Evolutionary conservation across 768 basidiomycete species (phyloP).

Genomic region (Boletus speciosus): DNA sequence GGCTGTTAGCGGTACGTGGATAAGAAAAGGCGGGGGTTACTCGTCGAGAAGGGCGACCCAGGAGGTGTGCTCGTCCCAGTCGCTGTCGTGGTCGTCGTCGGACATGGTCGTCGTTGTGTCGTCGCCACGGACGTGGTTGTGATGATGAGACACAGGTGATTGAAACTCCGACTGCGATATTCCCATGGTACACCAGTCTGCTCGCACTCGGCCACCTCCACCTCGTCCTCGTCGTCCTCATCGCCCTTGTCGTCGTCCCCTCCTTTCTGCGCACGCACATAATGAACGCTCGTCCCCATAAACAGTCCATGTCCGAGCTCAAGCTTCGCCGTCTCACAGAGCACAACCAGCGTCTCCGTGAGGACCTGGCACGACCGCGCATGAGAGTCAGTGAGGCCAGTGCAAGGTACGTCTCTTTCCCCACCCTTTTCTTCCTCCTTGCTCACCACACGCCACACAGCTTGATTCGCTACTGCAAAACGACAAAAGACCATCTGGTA

Average conservation of each 20-base stretch:
- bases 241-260: not conserved
- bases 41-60: conserved; percentile 29
- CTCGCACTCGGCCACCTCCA: conserved; percentile 12
- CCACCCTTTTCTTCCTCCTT: not conserved
- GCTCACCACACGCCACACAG: conserved; percentile 38
- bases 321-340: conserved; percentile 91
- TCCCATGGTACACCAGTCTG: conserved; percentile 3
- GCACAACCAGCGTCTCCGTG: conserved; percentile 87
- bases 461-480: conserved; percentile 91
- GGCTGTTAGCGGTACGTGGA: not conserved
- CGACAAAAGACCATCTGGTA: conserved; percentile 86
- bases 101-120: not conserved
- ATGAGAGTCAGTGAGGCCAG: conserved; percentile 90
- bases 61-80: conserved; percentile 30
- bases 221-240: conserved; percentile 2
- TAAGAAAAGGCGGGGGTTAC: conserved; percentile 4
- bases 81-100: not conserved
- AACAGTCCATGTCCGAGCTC: conserved; percentile 97
- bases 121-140: not conserved
- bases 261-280: conserved; percentile 12
- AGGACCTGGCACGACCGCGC: conserved; percentile 87
- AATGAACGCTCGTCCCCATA: conserved; percentile 77
- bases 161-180: conserved; percentile 20
- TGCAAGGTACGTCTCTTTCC: conserved; percentile 50
- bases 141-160: conserved; percentile 4